Evolutionary conservation across 108 stramenopile genomes (phyloP), one percentile per base, ranked within the genome.

Genomic region (Fragilaria radians): DNA sequence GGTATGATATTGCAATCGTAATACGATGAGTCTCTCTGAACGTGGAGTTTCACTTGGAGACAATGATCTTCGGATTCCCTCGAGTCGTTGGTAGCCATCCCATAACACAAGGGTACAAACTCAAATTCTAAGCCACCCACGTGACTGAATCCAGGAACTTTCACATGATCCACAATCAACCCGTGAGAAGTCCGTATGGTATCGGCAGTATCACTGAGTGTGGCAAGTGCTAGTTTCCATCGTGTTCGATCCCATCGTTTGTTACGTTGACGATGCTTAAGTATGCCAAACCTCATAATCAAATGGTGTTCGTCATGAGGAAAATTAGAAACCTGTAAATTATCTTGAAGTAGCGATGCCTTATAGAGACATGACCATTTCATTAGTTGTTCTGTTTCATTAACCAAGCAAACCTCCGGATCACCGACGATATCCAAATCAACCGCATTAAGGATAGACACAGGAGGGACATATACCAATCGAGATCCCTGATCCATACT

Each of bases 1-100:
- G 81, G 81, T 48, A 82, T 71, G 29, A 82, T 78, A 34, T 82
- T 82, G 5, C 65, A 58, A 42, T 82, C 77, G 68, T 74, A 82
- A 57, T 82, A 82, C 3, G 61, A 57, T 1, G 64, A 70, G 28
- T 81, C 65, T 5, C 81, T 66, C 18, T 28, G 28, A 5, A 82
- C 77, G 24, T 46, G 54, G 17, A 82, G 47, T 36, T 55, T 71
- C 22, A 78, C 64, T 50, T 68, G 33, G 18, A 82, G 63, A 54
- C 55, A 78, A 18, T 62, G 27, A 36, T 82, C 77, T 9, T 48
- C 50, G 29, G 50, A 51, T 19, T 57, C 42, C 21, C 36, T 36
- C 14, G 68, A 19, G 11, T 11, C 22, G 45, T 54, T 25, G 11
- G n/a, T 28, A 19, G 22, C 45, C 1, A 54, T 11, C 7, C 71